Conservation (phyloP, 257 asterid species). For the Gentiana straminea region DNA sequence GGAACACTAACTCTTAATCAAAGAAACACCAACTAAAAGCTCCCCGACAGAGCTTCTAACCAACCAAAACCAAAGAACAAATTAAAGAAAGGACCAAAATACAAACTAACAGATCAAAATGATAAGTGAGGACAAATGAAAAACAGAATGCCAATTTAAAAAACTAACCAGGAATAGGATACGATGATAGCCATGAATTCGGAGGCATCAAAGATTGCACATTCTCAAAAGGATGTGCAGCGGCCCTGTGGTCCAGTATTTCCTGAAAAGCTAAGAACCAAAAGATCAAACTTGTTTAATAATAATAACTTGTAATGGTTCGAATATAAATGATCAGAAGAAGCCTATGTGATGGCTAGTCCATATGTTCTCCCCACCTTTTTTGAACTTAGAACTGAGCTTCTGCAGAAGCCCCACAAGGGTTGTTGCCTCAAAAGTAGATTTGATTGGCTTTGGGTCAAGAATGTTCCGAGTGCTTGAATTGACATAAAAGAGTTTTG, state of each 20-base stretch:
- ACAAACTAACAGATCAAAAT: too few species aligned
- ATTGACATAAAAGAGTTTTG: slow-evolving; percentile 70
- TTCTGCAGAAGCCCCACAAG: slow-evolving; percentile 83
- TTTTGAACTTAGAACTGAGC: slow-evolving; percentile 85
- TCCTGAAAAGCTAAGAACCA: slow-evolving; percentile 67
- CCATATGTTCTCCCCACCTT: slow-evolving; percentile 37
- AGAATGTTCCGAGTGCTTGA: slow-evolving; percentile 60
- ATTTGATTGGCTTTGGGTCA: slow-evolving; percentile 66
- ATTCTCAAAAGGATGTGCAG: slow-evolving; percentile 92
- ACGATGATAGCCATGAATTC: slow-evolving; percentile 73
- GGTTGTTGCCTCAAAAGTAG: slow-evolving; percentile 64
- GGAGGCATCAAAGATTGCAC: slow-evolving; percentile 76
- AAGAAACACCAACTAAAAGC: too few species aligned
- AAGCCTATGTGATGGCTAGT: slow-evolving; percentile 1
- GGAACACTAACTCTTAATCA: too few species aligned
- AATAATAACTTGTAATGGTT: slow-evolving; percentile 4
- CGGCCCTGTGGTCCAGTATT: slow-evolving; percentile 80
- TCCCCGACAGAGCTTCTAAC: background rate
- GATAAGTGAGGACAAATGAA: background rate
- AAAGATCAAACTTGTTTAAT: slow-evolving; percentile 13
- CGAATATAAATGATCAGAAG: slow-evolving; percentile 5
- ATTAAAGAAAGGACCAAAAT: too few species aligned
- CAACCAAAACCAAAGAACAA: too few species aligned
- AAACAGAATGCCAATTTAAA: background rate
- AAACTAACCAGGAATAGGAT: slow-evolving; percentile 74